These are phyloP conservation scores for Colletotrichum graminicola DNA, from an alignment of 2,329 filamentous ascomycete genomes.

Conservation along the genomic window DNA sequence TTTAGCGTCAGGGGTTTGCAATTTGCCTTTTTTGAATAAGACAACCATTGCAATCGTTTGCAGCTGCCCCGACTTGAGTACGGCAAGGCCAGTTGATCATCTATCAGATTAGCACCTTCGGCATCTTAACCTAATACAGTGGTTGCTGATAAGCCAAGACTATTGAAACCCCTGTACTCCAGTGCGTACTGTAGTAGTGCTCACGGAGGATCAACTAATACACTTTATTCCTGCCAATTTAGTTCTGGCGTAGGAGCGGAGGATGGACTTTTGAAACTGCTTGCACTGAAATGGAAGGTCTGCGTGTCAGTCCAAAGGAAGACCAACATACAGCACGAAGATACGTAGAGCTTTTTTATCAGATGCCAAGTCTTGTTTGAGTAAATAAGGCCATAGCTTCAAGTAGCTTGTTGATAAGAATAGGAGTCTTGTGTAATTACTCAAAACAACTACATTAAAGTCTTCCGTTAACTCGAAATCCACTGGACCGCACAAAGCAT, in stretches of 20 bases:
- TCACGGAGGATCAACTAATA: neutral
- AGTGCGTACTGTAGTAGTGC: neutral
- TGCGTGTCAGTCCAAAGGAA: too few relatives aligned
- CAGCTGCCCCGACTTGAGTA: neutral
- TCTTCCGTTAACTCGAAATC: too few relatives aligned
- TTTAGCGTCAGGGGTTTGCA: neutral
- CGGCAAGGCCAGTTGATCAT: neutral
- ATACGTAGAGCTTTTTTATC: neutral
- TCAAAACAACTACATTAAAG: neutral
- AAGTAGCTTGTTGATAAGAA: neutral
- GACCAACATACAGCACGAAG: too few relatives aligned
- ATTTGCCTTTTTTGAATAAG: neutral
- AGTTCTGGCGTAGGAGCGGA: neutral
- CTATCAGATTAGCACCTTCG: constrained; percentile 6
- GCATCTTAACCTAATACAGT: neutral
- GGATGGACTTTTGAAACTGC: neutral
- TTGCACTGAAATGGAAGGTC: neutral
- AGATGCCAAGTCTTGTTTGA: neutral
- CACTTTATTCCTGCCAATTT: constrained; percentile 3
- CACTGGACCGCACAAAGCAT: neutral
- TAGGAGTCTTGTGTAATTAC: neutral
- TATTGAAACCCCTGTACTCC: too few relatives aligned
- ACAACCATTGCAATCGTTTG: too few relatives aligned
- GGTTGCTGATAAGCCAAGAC: neutral
- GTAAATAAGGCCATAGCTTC: neutral